These are phyloP conservation scores for Verticillium klebahnii DNA, from an alignment of 2,329 filamentous ascomycete genomes.

Conservation along the genomic window DNA sequence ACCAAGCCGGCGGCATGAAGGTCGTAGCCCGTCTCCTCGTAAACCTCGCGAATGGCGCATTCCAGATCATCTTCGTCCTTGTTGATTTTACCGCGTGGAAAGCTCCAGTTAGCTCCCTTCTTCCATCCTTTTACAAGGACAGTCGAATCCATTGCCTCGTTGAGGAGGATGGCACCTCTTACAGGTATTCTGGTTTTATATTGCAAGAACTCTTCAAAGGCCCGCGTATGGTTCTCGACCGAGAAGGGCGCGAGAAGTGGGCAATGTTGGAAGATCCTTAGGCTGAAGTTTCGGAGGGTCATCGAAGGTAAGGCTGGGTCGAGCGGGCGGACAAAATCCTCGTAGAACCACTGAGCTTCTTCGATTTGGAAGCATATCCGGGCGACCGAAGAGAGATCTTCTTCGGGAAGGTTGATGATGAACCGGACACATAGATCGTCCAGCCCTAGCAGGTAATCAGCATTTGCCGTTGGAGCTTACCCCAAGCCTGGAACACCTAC, in stretches of 20 bases:
- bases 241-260: slow-evolving; percentile 81
- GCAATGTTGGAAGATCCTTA: slow-evolving; percentile 90
- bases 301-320: slow-evolving; percentile 82
- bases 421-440: slow-evolving; percentile 98
- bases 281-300: slow-evolving; percentile 77
- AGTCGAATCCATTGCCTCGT: slow-evolving; percentile 88
- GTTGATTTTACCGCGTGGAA: slow-evolving; percentile 95
- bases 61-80: slow-evolving; percentile 92
- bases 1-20: slow-evolving; percentile 72
- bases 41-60: slow-evolving; percentile 90
- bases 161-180: slow-evolving; percentile 87
- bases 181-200: slow-evolving; percentile 97
- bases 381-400: slow-evolving; percentile 84
- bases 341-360: slow-evolving; percentile 99
- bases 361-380: slow-evolving; percentile 98
- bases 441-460: slow-evolving; percentile 58
- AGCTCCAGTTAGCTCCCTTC: slow-evolving; percentile 93
- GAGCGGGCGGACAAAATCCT: slow-evolving; percentile 93
- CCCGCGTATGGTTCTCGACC: slow-evolving; percentile 69
- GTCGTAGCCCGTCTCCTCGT: slow-evolving; percentile 93
- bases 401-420: slow-evolving; percentile 91
- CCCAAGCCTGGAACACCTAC: slow-evolving; percentile 40
- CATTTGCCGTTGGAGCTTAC: background rate
- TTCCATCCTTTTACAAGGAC: slow-evolving; percentile 98
- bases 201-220: slow-evolving; percentile 85